These are phyloP conservation scores for Dysphania ambrosioides DNA, from an alignment of 148 eudicot genomes.

Conservation along the genomic window DNA sequence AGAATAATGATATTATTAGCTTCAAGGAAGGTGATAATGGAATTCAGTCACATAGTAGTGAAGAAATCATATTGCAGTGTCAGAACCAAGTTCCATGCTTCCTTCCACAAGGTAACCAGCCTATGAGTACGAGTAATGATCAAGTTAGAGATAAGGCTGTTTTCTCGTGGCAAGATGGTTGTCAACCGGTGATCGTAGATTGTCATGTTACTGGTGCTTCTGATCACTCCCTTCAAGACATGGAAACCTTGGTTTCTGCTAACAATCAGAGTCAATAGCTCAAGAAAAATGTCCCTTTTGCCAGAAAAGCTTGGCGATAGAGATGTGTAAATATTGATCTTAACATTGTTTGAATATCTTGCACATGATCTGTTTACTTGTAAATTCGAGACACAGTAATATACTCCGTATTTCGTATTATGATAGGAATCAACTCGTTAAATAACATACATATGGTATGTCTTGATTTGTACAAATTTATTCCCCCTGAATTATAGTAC, in stretches of 20 bases:
- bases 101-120: background rate
- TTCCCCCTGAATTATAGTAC: too few species aligned
- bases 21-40: conserved; percentile 37
- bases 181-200: conserved; percentile 21
- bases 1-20: conserved; percentile 17
- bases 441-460: background rate
- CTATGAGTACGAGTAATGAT: background rate
- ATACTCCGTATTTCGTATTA: too few species aligned
- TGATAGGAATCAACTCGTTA: background rate
- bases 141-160: conserved; percentile 12
- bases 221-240: conserved; percentile 15
- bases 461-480: too few species aligned
- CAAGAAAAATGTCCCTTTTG: conserved; percentile 1
- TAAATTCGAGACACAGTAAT: conserved; percentile 14
- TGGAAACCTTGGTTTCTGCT: conserved; percentile 23
- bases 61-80: conserved; percentile 20
- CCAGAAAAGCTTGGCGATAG: conserved; percentile 12
- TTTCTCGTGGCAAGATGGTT: conserved; percentile 26
- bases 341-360: background rate
- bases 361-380: background rate
- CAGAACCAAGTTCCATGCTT: conserved; percentile 25
- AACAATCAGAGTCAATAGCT: conserved; percentile 23
- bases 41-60: conserved; percentile 10
- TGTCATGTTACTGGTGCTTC: conserved; percentile 26
- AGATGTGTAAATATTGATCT: conserved; percentile 4